Evolutionary conservation across 768 basidiomycete genomes (phyloP).

Genomic region (Hygrophorus pudorinus): DNA sequence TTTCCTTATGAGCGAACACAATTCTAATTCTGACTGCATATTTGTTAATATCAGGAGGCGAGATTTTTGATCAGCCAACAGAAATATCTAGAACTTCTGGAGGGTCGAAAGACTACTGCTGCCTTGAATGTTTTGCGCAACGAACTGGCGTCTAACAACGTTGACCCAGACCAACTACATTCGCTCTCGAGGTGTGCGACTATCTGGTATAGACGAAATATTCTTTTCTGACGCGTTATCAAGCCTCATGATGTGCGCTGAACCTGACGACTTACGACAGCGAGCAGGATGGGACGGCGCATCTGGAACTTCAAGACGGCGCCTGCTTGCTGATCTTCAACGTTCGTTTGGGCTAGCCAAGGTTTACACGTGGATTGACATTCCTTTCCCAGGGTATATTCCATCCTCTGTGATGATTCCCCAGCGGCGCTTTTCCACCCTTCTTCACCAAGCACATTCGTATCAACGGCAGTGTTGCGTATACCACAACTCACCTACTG

Average conservation of each 20-base stretch:
- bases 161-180: conserved; percentile 76
- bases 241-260: conserved; percentile 90
- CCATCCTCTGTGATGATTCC: conserved; percentile 92
- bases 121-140: conserved; percentile 82
- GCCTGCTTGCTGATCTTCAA: conserved; percentile 72
- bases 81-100: conserved; percentile 91
- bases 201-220: conserved; percentile 7
- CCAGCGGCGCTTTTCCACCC: conserved; percentile 71
- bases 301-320: conserved; percentile 63
- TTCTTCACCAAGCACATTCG: conserved; percentile 76
- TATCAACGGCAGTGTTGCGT: conserved; percentile 76
- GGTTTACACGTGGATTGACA: background rate
- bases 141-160: conserved; percentile 77
- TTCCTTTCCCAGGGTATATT: conserved; percentile 55
- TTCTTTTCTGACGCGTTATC: conserved; percentile 10
- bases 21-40: background rate
- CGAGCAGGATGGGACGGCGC: conserved; percentile 89
- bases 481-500: conserved; percentile 72
- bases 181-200: conserved; percentile 69
- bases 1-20: background rate
- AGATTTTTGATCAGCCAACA: conserved; percentile 87
- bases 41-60: conserved; percentile 46
- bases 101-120: conserved; percentile 65
- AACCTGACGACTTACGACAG: conserved; percentile 71
- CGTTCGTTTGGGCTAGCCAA: conserved; percentile 34